Conservation (phyloP, 1,284 basidiomycete genomes). For the Inonotus hispidus region DNA sequence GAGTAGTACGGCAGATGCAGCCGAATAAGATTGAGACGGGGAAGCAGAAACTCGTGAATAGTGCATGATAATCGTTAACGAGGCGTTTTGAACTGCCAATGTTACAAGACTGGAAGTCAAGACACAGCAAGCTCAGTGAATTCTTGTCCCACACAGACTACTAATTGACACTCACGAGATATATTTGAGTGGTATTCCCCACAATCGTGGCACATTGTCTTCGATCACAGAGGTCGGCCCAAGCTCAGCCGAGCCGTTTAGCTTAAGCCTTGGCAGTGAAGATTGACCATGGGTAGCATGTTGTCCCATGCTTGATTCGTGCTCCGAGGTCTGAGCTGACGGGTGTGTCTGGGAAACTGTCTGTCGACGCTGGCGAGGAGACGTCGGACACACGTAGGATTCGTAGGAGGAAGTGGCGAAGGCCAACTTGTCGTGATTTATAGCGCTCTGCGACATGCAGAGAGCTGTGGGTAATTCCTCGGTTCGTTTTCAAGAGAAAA, state of each 20-base stretch:
- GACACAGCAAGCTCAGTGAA: background rate
- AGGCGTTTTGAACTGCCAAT: slow-evolving; percentile 92
- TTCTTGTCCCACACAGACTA: slow-evolving; percentile 6
- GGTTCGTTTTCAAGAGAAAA: background rate
- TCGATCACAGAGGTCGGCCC: background rate
- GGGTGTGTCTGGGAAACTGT: slow-evolving; percentile 7
- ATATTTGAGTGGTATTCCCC: slow-evolving; percentile 57
- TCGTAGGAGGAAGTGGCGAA: slow-evolving; percentile 13
- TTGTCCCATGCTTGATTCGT: slow-evolving; percentile 1
- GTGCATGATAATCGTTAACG: slow-evolving; percentile 95
- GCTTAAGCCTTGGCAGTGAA: slow-evolving; percentile 12
- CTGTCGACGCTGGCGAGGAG: slow-evolving; percentile 17
- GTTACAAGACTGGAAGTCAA: slow-evolving; percentile 69
- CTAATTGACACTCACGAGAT: slow-evolving; percentile 43
- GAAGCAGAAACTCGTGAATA: slow-evolving; percentile 87
- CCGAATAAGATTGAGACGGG: slow-evolving; percentile 76
- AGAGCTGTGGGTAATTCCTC: background rate
- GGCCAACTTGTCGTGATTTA: slow-evolving; percentile 11
- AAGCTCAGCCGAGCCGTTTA: slow-evolving; percentile 10
- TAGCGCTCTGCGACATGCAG: slow-evolving; percentile 1
- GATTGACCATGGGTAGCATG: slow-evolving; percentile 1
- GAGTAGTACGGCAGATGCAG: slow-evolving; percentile 87
- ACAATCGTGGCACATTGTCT: slow-evolving; percentile 30
- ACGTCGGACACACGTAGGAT: slow-evolving; percentile 13
- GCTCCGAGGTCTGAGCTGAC: background rate